A percentile compares a stretch with the other conserved stretches of the same genome.
Evolutionary conservation across 1,284 basidiomycete species (phyloP).

Genomic region (Pseudozyma tsukubaensis): DNA sequence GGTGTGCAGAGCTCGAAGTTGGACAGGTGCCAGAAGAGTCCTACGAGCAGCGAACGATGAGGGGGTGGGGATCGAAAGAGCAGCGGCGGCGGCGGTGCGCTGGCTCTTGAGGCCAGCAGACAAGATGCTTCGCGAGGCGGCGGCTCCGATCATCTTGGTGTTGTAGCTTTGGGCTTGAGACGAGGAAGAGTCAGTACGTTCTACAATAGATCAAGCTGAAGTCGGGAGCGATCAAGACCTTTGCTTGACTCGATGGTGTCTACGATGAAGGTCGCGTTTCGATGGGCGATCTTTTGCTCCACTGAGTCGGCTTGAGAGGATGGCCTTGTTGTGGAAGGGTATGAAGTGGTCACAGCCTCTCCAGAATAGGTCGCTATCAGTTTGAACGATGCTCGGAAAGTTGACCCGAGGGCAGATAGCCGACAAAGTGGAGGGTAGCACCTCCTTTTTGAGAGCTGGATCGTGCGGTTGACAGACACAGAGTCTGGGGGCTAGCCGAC

Average conservation of each 20-base stretch:
- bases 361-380: background rate
- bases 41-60: conserved; percentile 17
- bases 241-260: no score
- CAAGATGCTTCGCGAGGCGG: conserved; percentile 30
- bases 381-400: background rate
- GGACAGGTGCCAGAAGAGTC: conserved; percentile 20
- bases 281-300: conserved; percentile 1
- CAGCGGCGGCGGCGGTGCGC: conserved; percentile 9
- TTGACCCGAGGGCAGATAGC: conserved; percentile 3
- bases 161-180: background rate
- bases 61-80: conserved; percentile 8
- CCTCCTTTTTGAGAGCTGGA: conserved; percentile 3
- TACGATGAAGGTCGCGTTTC: no score
- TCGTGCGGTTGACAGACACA: conserved; percentile 5
- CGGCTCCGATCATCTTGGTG: conserved; percentile 41
- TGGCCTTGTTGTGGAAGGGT: conserved; percentile 1
- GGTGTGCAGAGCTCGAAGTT: conserved; percentile 37
- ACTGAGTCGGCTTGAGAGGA: conserved; percentile 23
- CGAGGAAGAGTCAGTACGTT: background rate
- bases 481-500: background rate
- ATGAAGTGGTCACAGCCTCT: background rate
- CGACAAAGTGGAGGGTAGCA: conserved; percentile 11
- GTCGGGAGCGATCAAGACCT: background rate
- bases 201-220: background rate
- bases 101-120: conserved; percentile 17